Conservation (phyloP, 805 yeast genomes). For the Debaryomyces prosopidis region DNA sequence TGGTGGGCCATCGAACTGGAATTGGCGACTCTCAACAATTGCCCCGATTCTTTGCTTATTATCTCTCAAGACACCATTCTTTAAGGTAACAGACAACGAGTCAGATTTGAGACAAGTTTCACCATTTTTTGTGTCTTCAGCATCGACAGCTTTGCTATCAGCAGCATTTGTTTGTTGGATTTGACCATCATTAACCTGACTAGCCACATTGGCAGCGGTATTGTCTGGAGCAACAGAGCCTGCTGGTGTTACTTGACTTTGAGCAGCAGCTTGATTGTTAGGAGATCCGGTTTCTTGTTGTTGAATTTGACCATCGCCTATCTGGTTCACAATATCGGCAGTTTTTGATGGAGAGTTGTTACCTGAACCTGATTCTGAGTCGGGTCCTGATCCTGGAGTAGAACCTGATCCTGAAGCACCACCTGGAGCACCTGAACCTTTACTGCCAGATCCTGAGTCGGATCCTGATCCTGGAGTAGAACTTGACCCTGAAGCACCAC, state of each 20-base stretch:
- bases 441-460: neutral
- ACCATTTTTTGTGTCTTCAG: conserved; percentile 14
- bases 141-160: conserved; percentile 36
- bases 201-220: conserved; percentile 15
- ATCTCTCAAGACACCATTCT: conserved; percentile 54
- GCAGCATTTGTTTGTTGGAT: conserved; percentile 16
- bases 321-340: conserved; percentile 29
- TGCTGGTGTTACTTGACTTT: conserved; percentile 1
- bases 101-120: conserved; percentile 45
- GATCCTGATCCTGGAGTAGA: neutral
- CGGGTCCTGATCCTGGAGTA: neutral
- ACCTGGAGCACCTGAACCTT: neutral
- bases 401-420: neutral
- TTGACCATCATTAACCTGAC: conserved; percentile 37
- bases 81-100: conserved; percentile 57
- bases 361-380: neutral
- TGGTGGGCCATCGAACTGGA: conserved; percentile 76
- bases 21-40: conserved; percentile 78
- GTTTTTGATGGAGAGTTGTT: conserved; percentile 2
- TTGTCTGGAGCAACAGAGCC: neutral
- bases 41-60: conserved; percentile 69
- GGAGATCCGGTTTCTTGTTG: conserved; percentile 32
- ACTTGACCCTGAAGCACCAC: neutral
- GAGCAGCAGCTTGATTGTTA: conserved; percentile 13
- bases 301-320: conserved; percentile 36